Conservation (phyloP, 371 early-diverging fungal genomes). For the Mortierella sp. region DNA sequence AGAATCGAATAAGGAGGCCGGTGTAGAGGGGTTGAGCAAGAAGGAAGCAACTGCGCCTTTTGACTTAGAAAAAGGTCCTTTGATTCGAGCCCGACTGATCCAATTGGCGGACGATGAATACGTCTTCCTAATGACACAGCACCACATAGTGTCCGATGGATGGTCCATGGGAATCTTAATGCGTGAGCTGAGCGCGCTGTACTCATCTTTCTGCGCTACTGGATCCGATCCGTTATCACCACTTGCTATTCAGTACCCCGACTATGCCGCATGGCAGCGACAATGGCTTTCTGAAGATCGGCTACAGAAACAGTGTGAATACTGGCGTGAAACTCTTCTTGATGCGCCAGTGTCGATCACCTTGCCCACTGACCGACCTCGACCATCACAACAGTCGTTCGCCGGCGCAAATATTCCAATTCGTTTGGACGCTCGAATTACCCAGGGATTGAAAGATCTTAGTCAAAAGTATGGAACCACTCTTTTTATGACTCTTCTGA, state of each 20-base stretch:
- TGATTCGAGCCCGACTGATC: slow-evolving; percentile 8
- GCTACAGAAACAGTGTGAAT: background rate
- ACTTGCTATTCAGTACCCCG: slow-evolving; percentile 13
- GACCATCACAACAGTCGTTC: slow-evolving; percentile 7
- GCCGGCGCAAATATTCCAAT: background rate
- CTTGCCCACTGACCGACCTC: slow-evolving; percentile 10
- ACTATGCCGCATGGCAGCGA: slow-evolving; percentile 22
- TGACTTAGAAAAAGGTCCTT: slow-evolving; percentile 8
- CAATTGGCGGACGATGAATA: slow-evolving; percentile 10
- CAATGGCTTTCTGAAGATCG: slow-evolving; percentile 5
- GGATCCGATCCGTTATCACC: slow-evolving; percentile 3
- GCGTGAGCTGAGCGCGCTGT: slow-evolving; percentile 7
- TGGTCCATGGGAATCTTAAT: slow-evolving; percentile 4
- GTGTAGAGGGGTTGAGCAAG: background rate
- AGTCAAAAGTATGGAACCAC: slow-evolving; percentile 3
- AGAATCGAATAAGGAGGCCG: background rate
- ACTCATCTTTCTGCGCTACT: background rate
- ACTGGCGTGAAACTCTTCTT: slow-evolving; percentile 1
- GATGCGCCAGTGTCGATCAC: slow-evolving; percentile 2
- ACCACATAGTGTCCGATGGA: slow-evolving; percentile 17
- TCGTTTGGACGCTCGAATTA: background rate
- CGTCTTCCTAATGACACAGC: slow-evolving; percentile 5
- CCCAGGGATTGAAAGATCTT: background rate
- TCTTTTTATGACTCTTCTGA: slow-evolving; percentile 1
- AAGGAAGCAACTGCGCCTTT: background rate